Conservation (phyloP, 371 early-diverging fungal genomes). For the Mortierella sp. region DNA sequence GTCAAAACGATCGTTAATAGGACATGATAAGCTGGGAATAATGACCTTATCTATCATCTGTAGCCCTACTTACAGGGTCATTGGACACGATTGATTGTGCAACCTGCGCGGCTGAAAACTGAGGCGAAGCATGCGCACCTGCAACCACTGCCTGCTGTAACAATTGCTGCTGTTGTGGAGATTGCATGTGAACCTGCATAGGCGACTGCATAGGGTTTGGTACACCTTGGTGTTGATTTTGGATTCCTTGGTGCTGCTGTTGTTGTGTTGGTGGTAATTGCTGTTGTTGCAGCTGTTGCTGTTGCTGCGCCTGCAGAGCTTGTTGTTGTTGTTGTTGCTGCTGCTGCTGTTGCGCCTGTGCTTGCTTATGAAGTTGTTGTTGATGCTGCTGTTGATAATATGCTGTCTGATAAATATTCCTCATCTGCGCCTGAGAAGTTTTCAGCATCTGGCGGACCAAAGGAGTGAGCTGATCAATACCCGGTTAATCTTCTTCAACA, state of each 20-base stretch:
- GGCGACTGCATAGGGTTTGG: slow-evolving; percentile 36
- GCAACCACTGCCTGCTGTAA: slow-evolving; percentile 19
- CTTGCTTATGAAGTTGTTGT: slow-evolving; percentile 1
- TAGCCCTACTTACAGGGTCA: slow-evolving; percentile 24
- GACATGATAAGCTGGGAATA: neutral
- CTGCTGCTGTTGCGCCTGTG: slow-evolving; percentile 10
- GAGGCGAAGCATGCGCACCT: slow-evolving; percentile 31
- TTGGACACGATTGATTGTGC: slow-evolving; percentile 8
- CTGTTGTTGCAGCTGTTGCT: slow-evolving; percentile 13
- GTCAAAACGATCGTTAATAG: neutral
- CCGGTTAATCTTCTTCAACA: too few relatives aligned
- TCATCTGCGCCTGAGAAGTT: too few relatives aligned
- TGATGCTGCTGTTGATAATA: slow-evolving; percentile 14
- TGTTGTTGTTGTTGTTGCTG: slow-evolving; percentile 26
- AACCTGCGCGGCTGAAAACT: slow-evolving; percentile 35
- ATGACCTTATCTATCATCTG: neutral
- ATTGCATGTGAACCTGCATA: slow-evolving; percentile 26
- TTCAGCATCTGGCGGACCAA: slow-evolving; percentile 14
- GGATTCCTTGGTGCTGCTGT: slow-evolving; percentile 21
- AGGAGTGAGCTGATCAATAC: too few relatives aligned
- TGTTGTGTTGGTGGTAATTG: slow-evolving; percentile 19
- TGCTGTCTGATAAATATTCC: neutral
- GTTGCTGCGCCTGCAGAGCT: slow-evolving; percentile 15
- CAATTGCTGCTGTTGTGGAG: slow-evolving; percentile 38
- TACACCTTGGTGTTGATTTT: slow-evolving; percentile 30